phyloP scores from a whole-genome alignment of 2,329 filamentous ascomycete genomes.

The Kalaharituber pfeilii region DNA sequence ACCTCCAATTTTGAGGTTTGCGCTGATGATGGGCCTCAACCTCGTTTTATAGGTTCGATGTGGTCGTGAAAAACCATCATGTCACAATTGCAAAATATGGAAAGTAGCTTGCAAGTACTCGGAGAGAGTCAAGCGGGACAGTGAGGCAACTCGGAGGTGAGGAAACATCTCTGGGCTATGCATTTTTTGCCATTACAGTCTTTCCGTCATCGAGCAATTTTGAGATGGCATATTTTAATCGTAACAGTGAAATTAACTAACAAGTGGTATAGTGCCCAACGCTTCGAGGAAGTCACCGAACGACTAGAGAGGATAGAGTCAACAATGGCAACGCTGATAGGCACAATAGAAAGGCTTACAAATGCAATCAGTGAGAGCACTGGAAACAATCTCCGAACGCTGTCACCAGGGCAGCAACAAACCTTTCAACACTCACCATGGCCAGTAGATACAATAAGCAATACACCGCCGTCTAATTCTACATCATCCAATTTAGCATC shows the following conservation, averaged over 20 bases:
- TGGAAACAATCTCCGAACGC: no score
- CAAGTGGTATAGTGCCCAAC: conserved; percentile 21
- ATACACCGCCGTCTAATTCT: no score
- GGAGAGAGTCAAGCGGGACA: conserved; percentile 23
- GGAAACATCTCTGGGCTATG: neutral
- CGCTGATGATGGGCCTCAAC: neutral
- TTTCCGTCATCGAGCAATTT: neutral
- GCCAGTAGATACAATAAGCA: no score
- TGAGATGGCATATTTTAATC: neutral
- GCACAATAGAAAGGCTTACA: conserved; percentile 6
- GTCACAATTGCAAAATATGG: conserved; percentile 22
- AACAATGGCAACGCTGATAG: conserved; percentile 15
- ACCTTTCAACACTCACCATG: no score
- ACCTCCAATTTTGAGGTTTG: neutral
- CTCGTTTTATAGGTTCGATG: conserved; percentile 14
- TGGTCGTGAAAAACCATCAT: conserved; percentile 22
- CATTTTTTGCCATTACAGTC: neutral
- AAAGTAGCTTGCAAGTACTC: conserved; percentile 22
- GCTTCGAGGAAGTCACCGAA: conserved; percentile 23
- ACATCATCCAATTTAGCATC: neutral
- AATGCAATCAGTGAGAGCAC: no score
- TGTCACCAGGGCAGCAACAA: no score
- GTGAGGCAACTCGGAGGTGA: conserved; percentile 23
- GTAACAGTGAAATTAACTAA: no score
- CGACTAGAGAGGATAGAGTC: conserved; percentile 21